Conservation (phyloP, 1,284 basidiomycete species). For the Wolfiporia cocos region DNA sequence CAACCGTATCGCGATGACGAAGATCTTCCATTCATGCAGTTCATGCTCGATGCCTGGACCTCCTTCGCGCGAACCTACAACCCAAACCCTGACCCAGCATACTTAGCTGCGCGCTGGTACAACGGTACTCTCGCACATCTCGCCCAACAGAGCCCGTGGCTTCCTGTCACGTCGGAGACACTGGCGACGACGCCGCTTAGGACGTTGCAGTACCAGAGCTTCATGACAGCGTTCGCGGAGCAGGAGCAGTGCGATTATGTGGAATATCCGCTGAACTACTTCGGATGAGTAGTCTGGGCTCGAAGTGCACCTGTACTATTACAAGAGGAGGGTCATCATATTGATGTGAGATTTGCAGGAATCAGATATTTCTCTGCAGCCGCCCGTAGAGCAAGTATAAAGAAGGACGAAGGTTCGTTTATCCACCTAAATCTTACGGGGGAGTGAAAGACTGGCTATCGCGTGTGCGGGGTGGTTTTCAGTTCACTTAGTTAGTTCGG, state of each 20-base stretch:
- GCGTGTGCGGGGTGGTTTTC: no score
- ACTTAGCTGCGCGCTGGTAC: conserved; percentile 29
- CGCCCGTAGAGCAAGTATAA: no score
- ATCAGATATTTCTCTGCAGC: no score
- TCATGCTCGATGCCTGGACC: conserved; percentile 31
- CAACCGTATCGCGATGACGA: conserved; percentile 31
- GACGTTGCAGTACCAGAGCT: conserved; percentile 22
- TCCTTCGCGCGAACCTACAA: conserved; percentile 34
- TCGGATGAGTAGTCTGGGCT: conserved; percentile 13
- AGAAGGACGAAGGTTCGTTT: no score
- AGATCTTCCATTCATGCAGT: conserved; percentile 33
- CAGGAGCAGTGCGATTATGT: conserved; percentile 23
- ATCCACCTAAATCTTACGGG: no score
- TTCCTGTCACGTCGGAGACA: conserved; percentile 18
- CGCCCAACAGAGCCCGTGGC: conserved; percentile 18
- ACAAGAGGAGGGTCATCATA: no score
- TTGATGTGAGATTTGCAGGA: no score
- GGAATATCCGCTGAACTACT: conserved; percentile 17
- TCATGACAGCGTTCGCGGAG: conserved; percentile 21
- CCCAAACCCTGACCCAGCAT: conserved; percentile 32
- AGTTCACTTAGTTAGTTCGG: no score
- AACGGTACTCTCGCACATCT: conserved; percentile 16
- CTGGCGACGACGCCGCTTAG: conserved; percentile 16
- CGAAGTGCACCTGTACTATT: no score
- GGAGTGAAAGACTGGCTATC: no score